Conservation (phyloP, 495 filamentous ascomycete genomes). For the Pyrenula massariospora region DNA sequence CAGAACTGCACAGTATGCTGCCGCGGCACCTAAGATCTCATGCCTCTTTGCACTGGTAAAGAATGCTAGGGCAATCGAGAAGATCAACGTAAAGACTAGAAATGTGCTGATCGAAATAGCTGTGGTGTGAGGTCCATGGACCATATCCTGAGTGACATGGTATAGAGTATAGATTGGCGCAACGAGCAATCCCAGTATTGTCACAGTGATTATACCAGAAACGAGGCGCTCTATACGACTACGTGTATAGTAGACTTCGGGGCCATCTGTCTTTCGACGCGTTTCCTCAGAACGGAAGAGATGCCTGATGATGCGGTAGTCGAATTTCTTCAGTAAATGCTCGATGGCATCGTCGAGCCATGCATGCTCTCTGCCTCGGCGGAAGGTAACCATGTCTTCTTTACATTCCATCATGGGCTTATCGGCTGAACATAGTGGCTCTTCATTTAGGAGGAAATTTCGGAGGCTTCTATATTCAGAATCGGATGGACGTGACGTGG, state of each 20-base stretch:
- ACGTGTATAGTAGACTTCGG: conserved; percentile 3
- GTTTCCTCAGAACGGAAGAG: background rate
- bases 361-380: conserved; percentile 10
- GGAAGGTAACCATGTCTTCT: conserved; percentile 13
- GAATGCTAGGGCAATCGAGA: conserved; percentile 1
- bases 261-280: background rate
- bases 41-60: conserved; percentile 4
- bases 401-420: conserved; percentile 6
- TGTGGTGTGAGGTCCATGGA: background rate
- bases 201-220: conserved; percentile 7
- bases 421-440: conserved; percentile 8
- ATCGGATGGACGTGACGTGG: conserved; percentile 5
- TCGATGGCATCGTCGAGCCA: conserved; percentile 11
- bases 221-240: conserved; percentile 7
- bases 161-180: conserved; percentile 15
- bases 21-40: conserved; percentile 4
- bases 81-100: conserved; percentile 2
- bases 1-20: conserved; percentile 6
- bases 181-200: conserved; percentile 11
- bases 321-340: conserved; percentile 5
- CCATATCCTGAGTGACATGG: background rate
- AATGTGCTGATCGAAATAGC: conserved; percentile 3
- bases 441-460: conserved; percentile 6
- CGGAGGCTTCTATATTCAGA: conserved; percentile 11
- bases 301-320: background rate